These are phyloP conservation scores for Neurospora sp. DNA, from an alignment of 495 filamentous ascomycete species.

Conservation along the genomic window DNA sequence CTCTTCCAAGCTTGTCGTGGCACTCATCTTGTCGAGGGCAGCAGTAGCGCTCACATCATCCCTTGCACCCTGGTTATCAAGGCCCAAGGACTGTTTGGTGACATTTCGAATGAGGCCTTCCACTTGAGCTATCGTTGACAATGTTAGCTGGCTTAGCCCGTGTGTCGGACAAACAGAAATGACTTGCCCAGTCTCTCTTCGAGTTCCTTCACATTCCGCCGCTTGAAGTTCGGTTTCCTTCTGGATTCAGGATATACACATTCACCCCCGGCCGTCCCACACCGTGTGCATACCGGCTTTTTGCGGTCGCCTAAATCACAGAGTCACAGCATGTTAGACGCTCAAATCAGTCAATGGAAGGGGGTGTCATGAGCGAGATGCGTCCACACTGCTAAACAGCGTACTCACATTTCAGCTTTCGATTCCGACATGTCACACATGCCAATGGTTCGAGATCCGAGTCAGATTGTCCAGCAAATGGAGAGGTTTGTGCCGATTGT, in stretches of 20 bases:
- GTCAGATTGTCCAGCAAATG: background rate
- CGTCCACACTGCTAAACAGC: background rate
- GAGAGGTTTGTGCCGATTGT: background rate
- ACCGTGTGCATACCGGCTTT: slow-evolving; percentile 64
- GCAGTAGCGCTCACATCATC: background rate
- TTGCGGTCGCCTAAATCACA: slow-evolving; percentile 37
- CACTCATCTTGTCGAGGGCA: background rate
- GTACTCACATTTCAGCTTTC: slow-evolving; percentile 49
- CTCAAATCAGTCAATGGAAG: background rate
- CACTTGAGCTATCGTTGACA: slow-evolving; percentile 30
- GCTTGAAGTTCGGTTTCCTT: slow-evolving; percentile 80
- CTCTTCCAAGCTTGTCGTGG: background rate
- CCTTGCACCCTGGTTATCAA: background rate
- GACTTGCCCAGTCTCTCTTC: slow-evolving; percentile 65
- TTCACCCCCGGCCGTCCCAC: slow-evolving; percentile 55
- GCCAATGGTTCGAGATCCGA: slow-evolving; percentile 31
- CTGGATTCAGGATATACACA: slow-evolving; percentile 77
- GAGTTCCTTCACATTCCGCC: slow-evolving; percentile 75
- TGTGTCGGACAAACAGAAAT: background rate
- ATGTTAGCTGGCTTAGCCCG: background rate
- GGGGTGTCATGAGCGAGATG: background rate
- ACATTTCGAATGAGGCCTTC: slow-evolving; percentile 34
- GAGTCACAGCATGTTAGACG: slow-evolving; percentile 5
- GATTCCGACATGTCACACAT: slow-evolving; percentile 47
- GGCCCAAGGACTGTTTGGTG: slow-evolving; percentile 5